phyloP scores from a whole-genome alignment of 2,329 filamentous ascomycete genomes.

The Cercospora sp. region DNA sequence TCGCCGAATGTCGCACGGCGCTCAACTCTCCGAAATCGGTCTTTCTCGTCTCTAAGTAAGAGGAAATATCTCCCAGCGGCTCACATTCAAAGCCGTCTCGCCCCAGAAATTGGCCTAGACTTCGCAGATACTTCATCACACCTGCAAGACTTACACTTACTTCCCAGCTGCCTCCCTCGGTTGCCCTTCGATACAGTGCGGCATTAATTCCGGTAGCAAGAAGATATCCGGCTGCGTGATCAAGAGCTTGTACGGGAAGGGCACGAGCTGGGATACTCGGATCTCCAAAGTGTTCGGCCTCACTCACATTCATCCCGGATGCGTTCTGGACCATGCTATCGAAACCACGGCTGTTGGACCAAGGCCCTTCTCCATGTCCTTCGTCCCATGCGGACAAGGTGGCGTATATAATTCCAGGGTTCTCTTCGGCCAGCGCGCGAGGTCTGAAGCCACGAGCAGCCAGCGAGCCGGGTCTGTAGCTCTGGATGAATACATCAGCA shows the following conservation, averaged over 20 bases:
- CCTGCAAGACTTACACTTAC: conserved; percentile 59
- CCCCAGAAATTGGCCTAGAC: conserved; percentile 54
- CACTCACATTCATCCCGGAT: conserved; percentile 57
- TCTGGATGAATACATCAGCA: conserved; percentile 49
- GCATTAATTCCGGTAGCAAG: conserved; percentile 56
- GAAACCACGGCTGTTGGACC: conserved; percentile 52
- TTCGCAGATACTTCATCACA: conserved; percentile 57
- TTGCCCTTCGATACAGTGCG: conserved; percentile 52
- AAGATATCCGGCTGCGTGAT: conserved; percentile 58
- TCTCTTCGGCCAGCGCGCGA: conserved; percentile 42
- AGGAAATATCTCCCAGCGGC: conserved; percentile 13
- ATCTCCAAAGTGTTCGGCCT: conserved; percentile 50
- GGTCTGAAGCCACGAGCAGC: conserved; percentile 46
- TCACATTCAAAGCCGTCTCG: conserved; percentile 44
- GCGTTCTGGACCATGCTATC: conserved; percentile 59
- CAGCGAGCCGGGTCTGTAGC: conserved; percentile 52
- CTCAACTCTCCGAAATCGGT: conserved; percentile 51
- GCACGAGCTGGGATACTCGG: conserved; percentile 39
- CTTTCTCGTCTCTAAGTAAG: conserved; percentile 47
- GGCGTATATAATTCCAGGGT: conserved; percentile 52
- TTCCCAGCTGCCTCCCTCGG: conserved; percentile 51
- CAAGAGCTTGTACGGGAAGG: conserved; percentile 57
- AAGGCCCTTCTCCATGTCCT: conserved; percentile 46
- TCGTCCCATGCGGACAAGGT: conserved; percentile 56
- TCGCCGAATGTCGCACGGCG: conserved; percentile 52